These are phyloP conservation scores for Leishmania amazonensis DNA, from an alignment of 208 protist species.

Conservation along the genomic window DNA sequence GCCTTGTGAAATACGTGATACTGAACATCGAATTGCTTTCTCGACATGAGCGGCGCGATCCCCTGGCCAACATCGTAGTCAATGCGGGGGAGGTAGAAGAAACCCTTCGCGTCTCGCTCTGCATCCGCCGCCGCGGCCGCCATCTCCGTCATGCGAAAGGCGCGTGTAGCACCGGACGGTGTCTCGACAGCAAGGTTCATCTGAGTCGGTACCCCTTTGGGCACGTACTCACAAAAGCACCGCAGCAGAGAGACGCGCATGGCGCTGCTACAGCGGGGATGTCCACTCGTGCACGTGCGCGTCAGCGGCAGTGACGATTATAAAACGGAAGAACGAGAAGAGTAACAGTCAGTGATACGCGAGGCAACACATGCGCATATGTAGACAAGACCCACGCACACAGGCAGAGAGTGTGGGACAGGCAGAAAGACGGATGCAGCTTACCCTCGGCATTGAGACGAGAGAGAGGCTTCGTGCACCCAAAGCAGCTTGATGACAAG, in stretches of 20 bases:
- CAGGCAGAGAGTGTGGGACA: background rate
- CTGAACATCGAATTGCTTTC: conserved; percentile 74
- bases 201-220: conserved; percentile 46
- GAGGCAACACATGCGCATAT: background rate
- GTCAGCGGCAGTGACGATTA: background rate
- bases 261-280: too few species aligned
- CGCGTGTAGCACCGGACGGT: conserved; percentile 43
- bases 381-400: background rate
- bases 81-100: conserved; percentile 73
- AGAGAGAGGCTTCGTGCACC: background rate
- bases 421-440: background rate
- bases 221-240: conserved; percentile 68
- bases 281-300: background rate
- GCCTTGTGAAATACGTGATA: conserved; percentile 84
- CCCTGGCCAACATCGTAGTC: conserved; percentile 65
- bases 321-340: background rate
- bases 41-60: conserved; percentile 69
- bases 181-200: background rate
- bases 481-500: background rate
- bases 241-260: conserved; percentile 47
- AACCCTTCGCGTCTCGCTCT: conserved; percentile 51
- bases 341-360: background rate
- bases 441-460: background rate
- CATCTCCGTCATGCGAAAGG: conserved; percentile 69
- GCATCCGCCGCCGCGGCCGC: conserved; percentile 45